Percentiles rank a stretch among this genome's conserved stretches.
phyloP scores from a whole-genome alignment of 495 filamentous ascomycete species.

The Platismatia glauca region DNA sequence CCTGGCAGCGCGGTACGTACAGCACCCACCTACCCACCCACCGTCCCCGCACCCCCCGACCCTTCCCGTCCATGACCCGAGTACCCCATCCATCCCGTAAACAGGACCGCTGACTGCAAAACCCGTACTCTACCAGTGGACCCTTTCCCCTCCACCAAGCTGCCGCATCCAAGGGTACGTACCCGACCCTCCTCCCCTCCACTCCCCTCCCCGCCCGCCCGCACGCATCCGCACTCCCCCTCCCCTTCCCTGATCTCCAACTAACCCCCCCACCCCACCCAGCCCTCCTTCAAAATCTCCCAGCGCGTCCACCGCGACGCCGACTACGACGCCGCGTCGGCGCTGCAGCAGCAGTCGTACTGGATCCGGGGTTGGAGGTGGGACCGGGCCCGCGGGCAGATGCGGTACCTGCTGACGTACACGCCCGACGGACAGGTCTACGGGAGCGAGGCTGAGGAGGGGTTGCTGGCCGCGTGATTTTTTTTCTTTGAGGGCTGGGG shows the following conservation, averaged over 20 bases:
- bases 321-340: not conserved
- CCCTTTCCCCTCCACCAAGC: not conserved
- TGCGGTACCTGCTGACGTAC: not conserved
- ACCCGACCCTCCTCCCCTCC: not conserved
- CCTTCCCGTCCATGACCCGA: too few species aligned
- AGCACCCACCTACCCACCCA: too few species aligned
- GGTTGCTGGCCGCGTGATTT: not conserved
- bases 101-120: too few species aligned
- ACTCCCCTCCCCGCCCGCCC: too few species aligned
- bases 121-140: too few species aligned
- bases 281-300: not conserved
- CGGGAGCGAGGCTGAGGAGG: not conserved
- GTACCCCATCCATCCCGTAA: too few species aligned
- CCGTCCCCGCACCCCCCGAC: too few species aligned
- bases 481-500: not conserved
- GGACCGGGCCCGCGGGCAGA: not conserved
- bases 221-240: not conserved
- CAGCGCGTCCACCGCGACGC: not conserved
- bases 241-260: not conserved
- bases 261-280: not conserved
- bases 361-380: not conserved
- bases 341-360: not conserved
- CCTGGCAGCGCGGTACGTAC: slow-evolving; percentile 2
- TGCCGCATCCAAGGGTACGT: not conserved
- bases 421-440: not conserved